Conservation (phyloP, 495 filamentous ascomycete species). For the Articulospora tetracladia region DNA sequence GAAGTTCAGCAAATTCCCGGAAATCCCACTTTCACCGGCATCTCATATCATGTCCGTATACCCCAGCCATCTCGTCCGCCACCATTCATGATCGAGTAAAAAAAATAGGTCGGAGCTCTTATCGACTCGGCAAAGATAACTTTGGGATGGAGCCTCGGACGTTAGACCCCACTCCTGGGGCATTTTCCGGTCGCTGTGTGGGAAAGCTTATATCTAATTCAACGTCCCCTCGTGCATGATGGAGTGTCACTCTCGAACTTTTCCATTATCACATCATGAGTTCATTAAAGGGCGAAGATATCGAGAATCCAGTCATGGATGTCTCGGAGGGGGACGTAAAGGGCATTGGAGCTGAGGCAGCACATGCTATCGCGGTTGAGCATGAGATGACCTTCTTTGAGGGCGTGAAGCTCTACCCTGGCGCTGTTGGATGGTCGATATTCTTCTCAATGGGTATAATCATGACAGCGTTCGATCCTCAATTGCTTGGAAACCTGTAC, state of each 20-base stretch:
- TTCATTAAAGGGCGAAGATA: neutral
- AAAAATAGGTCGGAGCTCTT: neutral
- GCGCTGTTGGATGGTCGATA: conserved; percentile 28
- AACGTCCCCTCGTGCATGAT: neutral
- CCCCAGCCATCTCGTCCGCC: neutral
- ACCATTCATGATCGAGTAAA: neutral
- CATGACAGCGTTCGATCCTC: conserved; percentile 43
- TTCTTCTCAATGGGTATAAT: conserved; percentile 37
- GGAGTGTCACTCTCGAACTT: neutral
- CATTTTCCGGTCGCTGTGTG: neutral
- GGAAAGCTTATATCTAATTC: neutral
- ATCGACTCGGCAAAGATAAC: neutral
- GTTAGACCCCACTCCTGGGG: neutral
- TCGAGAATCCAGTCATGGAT: neutral
- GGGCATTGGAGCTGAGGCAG: conserved; percentile 2
- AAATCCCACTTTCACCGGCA: neutral
- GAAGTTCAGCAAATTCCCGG: neutral
- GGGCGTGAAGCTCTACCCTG: conserved; percentile 34
- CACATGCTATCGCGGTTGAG: conserved; percentile 21
- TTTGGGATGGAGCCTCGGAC: neutral
- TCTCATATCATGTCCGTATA: neutral
- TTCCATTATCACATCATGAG: neutral
- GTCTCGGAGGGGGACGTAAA: neutral
- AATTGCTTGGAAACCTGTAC: conserved; percentile 33
- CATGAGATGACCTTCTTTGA: conserved; percentile 27